Conservation (phyloP, 345 rosid genomes). For the Arabidopsis suecica region DNA sequence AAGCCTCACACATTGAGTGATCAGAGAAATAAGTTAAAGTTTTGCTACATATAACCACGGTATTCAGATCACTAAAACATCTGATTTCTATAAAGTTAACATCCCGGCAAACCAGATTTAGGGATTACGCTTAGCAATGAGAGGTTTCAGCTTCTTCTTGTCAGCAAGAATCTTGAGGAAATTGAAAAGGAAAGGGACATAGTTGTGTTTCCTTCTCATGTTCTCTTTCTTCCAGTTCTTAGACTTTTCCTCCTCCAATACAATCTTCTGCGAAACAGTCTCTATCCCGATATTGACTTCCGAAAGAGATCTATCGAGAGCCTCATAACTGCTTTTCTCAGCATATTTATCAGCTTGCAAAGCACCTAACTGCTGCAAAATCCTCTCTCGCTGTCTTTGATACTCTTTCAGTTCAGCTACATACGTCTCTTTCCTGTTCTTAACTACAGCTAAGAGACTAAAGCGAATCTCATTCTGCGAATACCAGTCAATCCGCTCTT, state of each 20-base stretch:
- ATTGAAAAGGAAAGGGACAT: slow-evolving; percentile 47
- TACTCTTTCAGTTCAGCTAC: slow-evolving; percentile 45
- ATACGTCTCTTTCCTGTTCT: slow-evolving; percentile 46
- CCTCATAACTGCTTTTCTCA: slow-evolving; percentile 46
- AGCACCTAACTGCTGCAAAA: slow-evolving; percentile 45
- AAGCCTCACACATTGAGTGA: slow-evolving; percentile 7
- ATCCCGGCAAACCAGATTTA: slow-evolving; percentile 4
- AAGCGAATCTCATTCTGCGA: slow-evolving; percentile 41
- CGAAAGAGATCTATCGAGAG: slow-evolving; percentile 43
- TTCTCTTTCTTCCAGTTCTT: slow-evolving; percentile 49
- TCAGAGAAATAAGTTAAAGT: background rate
- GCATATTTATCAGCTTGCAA: slow-evolving; percentile 61
- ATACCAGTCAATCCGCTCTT: slow-evolving; percentile 40
- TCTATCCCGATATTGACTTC: slow-evolving; percentile 44
- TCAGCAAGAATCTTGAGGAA: slow-evolving; percentile 50
- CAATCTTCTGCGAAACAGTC: slow-evolving; percentile 48
- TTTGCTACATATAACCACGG: background rate
- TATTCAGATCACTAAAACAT: slow-evolving; percentile 4
- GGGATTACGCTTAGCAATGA: slow-evolving; percentile 37
- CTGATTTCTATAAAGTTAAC: background rate
- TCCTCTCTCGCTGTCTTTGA: slow-evolving; percentile 44
- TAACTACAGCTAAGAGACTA: slow-evolving; percentile 45
- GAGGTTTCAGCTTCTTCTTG: slow-evolving; percentile 46
- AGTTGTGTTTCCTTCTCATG: slow-evolving; percentile 47
- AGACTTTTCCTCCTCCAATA: slow-evolving; percentile 45